Conservation (phyloP, 1,284 basidiomycete genomes). For the Rhodotorula sp. region DNA sequence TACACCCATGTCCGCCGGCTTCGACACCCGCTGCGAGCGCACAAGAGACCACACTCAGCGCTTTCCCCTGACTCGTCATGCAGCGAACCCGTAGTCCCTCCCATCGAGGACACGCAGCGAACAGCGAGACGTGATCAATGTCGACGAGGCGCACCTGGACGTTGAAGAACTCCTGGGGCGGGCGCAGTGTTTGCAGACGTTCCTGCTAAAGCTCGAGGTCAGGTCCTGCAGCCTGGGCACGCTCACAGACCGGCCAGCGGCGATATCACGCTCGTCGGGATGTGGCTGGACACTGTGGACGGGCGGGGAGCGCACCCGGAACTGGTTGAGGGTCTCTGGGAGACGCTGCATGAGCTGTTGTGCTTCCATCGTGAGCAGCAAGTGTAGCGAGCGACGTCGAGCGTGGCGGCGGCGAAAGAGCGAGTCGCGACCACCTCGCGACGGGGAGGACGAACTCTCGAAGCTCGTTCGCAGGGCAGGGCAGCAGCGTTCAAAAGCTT, state of each 20-base stretch:
- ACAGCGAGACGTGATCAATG: no score
- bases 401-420: neutral
- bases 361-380: conserved; percentile 18
- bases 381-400: neutral
- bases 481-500: neutral
- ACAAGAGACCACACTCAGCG: neutral
- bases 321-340: conserved; percentile 26
- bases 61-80: neutral
- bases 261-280: neutral
- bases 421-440: neutral
- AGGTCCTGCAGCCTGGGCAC: neutral
- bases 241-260: no score
- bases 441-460: neutral
- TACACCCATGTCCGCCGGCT: conserved; percentile 35
- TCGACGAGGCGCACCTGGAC: conserved; percentile 24
- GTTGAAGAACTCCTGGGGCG: conserved; percentile 40
- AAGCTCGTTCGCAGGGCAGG: no score
- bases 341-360: conserved; percentile 28
- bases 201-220: conserved; percentile 18
- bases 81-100: no score
- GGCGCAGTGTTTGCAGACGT: conserved; percentile 27
- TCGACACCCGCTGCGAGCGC: conserved; percentile 26
- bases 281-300: neutral
- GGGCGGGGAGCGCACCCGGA: conserved; percentile 20
- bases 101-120: no score